phyloP scores from a whole-genome alignment of 1,284 basidiomycete species.

The Moesziomyces sp. region DNA sequence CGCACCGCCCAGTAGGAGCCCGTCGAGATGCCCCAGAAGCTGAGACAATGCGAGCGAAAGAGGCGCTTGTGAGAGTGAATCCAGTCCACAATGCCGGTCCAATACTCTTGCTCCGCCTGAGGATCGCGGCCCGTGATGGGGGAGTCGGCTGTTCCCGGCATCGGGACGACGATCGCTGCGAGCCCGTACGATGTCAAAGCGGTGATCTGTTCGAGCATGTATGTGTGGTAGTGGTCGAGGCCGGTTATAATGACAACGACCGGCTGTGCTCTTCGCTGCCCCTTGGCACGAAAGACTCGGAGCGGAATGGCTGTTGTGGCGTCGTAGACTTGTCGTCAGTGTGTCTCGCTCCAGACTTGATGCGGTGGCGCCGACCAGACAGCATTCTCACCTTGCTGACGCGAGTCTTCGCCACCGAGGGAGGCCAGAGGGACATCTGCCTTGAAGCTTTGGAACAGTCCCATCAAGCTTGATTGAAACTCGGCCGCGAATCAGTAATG shows the following conservation, averaged over 20 bases:
- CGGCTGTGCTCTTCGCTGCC: constrained; percentile 9
- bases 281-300: constrained; percentile 21
- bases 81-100: constrained; percentile 43
- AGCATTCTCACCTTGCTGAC: constrained; percentile 2
- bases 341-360: no score
- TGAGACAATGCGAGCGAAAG: constrained; percentile 21
- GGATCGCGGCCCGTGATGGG: constrained; percentile 31
- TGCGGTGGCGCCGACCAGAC: no score
- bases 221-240: constrained; percentile 46
- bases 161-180: constrained; percentile 20
- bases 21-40: constrained; percentile 43
- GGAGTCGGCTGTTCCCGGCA: constrained; percentile 48
- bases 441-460: constrained; percentile 6
- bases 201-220: constrained; percentile 19
- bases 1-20: constrained; percentile 45
- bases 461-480: constrained; percentile 5
- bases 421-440: constrained; percentile 2
- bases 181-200: constrained; percentile 15
- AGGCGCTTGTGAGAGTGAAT: constrained; percentile 12
- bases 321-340: background rate
- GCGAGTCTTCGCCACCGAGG: background rate
- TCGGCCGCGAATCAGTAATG: background rate
- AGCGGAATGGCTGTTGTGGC: constrained; percentile 17
- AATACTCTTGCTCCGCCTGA: constrained; percentile 18
- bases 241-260: constrained; percentile 44